phyloP scores from a whole-genome alignment of 768 basidiomycete species.

The Podaxis mareebaensis region DNA sequence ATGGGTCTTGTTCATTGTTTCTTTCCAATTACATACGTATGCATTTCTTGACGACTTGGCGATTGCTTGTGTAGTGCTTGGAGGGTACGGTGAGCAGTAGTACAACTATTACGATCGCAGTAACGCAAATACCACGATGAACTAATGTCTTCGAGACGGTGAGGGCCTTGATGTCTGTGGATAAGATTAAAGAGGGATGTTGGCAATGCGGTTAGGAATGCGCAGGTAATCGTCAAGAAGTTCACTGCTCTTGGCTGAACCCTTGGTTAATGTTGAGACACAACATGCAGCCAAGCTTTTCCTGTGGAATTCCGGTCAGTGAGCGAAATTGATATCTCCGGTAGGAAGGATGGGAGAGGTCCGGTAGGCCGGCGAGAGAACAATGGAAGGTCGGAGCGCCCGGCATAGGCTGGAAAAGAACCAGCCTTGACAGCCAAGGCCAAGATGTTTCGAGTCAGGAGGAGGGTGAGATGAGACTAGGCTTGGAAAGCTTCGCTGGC shows the following conservation, averaged over 20 bases:
- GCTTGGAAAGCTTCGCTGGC: not conserved
- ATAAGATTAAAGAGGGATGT: constrained; percentile 3
- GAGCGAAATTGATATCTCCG: not conserved
- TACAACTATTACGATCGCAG: not conserved
- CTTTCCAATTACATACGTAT: constrained; percentile 2
- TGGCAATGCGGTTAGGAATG: not conserved
- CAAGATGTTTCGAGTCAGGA: constrained; percentile 1
- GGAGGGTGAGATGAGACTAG: not conserved
- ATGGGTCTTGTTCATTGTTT: constrained; percentile 4
- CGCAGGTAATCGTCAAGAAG: not conserved
- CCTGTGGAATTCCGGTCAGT: not conserved
- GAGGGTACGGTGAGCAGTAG: not conserved
- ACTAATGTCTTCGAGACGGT: not conserved
- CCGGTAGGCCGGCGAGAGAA: not conserved
- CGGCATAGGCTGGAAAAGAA: not conserved
- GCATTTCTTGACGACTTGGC: constrained; percentile 4
- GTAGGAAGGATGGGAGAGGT: not conserved
- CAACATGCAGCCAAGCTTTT: not conserved
- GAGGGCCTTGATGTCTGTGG: not conserved
- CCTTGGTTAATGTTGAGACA: not conserved
- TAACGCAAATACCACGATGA: not conserved
- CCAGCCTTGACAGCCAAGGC: not conserved
- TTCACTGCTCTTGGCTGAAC: not conserved
- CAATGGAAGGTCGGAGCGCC: not conserved
- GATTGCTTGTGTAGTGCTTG: constrained; percentile 7